phyloP scores from a whole-genome alignment of 2,329 filamentous ascomycete genomes.

The Cryphonectria naterciae region DNA sequence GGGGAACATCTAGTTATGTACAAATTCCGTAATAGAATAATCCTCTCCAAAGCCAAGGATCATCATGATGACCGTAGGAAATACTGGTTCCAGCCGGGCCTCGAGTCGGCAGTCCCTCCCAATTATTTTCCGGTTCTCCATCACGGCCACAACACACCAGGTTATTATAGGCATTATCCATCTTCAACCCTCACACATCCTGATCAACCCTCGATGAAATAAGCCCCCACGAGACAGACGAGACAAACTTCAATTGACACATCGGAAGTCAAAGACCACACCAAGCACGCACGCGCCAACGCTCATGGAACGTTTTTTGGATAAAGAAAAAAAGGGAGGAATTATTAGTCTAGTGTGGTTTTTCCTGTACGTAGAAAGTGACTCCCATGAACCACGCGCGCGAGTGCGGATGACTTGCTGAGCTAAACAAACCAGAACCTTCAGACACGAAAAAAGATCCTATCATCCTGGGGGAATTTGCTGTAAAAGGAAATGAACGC shows the following conservation, averaged over 20 bases:
- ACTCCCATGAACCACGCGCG: conserved; percentile 29
- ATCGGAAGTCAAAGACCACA: conserved; percentile 19
- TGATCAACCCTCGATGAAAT: background rate
- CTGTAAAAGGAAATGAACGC: conserved; percentile 30
- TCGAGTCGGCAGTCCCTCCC: conserved; percentile 14
- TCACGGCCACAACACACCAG: background rate
- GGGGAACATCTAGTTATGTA: conserved; percentile 12
- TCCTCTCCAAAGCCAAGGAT: background rate
- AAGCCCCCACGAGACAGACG: background rate
- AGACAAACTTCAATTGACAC: conserved; percentile 17
- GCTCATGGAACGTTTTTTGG: conserved; percentile 15
- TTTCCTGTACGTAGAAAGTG: conserved; percentile 44
- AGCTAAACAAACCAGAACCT: conserved; percentile 29
- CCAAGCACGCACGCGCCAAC: background rate
- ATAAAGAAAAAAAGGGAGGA: conserved; percentile 39
- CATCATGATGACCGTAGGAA: background rate
- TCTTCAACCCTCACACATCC: background rate
- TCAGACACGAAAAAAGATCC: conserved; percentile 29
- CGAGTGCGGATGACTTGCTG: conserved; percentile 30
- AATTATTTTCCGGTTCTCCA: background rate
- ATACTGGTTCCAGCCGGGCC: background rate
- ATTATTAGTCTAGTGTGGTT: conserved; percentile 49
- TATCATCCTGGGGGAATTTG: conserved; percentile 30
- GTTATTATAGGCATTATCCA: conserved; percentile 16
- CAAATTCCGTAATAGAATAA: background rate